Base-by-base conservation (phyloP, 2,329 filamentous ascomycete genomes). In the Bipolaris oryzae region DNA sequence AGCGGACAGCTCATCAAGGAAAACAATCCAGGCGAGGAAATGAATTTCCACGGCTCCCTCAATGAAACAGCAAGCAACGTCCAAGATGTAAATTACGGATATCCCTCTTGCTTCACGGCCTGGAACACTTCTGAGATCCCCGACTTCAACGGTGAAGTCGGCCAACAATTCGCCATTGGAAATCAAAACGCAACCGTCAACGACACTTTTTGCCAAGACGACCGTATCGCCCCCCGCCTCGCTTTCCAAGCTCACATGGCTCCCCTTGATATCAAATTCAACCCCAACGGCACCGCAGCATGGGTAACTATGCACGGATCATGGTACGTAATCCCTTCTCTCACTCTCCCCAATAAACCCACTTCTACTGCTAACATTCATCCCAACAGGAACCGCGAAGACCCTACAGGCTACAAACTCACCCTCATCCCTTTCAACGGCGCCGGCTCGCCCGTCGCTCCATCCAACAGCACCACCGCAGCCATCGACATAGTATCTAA, bases 251-350 rank as follows among this genome's bases (percentile, higher is more conserved):
- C 89, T 1, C 90, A 92, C 69, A 87, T 83, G 70, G 89, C 89
- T 0, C 90, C 90, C 0, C 78, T 92, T 0, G 88, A 91, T 62
- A 84, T 92, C 68, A 85, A 86, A 58, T 92, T 92, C 77, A 80
- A 84, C 60, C 67, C 78, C 38, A 84, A 84, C 34, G 82, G 81
- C 11, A 81, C 79, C 1, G 77, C 78, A 2, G 88, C 87, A 1
- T 92, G 85, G 76, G 77, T 92, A 16, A 80, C 85, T 0, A 90
- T 92, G 75, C 89, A 91, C 72, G 89, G 89, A 13, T 88, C 85
- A 73, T 91, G 89, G 87, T 78, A 72, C 51, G 28, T 31, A 31
- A 31, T 31, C 28, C 28, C 28, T 10, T 3, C 25, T 28, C 23
- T 3, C 23, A 59, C 51, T n/a, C 15, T 41, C 28, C 13, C 7